Percentiles rank a stretch among this genome's conserved stretches.
Conservation (phyloP, 495 filamentous ascomycete species). For the Aspergillus steynii region DNA sequence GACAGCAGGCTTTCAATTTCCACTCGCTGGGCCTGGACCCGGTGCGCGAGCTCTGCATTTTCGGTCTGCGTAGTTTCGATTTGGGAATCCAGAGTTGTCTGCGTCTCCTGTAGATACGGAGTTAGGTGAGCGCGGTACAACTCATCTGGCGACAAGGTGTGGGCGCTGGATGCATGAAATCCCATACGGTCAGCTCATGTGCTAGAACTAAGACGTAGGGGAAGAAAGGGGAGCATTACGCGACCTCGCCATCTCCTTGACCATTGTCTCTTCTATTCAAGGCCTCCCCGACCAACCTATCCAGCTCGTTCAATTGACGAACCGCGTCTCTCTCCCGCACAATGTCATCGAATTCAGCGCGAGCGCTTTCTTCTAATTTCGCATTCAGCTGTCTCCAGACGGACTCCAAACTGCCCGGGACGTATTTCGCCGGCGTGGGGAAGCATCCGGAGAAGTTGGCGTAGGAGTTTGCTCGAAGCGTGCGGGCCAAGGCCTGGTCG, state of each 20-base stretch:
- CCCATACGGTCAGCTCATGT: background rate
- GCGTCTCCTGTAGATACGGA: conserved; percentile 63
- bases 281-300: conserved; percentile 72
- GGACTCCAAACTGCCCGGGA: conserved; percentile 63
- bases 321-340: conserved; percentile 70
- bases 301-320: conserved; percentile 75
- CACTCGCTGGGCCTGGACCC: conserved; percentile 63
- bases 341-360: conserved; percentile 75
- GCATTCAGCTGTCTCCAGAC: conserved; percentile 72
- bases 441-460: conserved; percentile 85
- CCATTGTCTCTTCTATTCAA: conserved; percentile 53
- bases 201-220: conserved; percentile 3
- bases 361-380: conserved; percentile 60
- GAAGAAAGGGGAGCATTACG: conserved; percentile 35
- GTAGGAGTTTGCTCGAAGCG: conserved; percentile 71
- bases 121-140: conserved; percentile 70
- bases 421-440: conserved; percentile 73
- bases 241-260: conserved; percentile 26
- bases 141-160: conserved; percentile 67
- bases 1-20: conserved; percentile 71
- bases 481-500: conserved; percentile 64
- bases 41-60: conserved; percentile 63
- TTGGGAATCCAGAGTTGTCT: conserved; percentile 58
- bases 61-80: conserved; percentile 61
- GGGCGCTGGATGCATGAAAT: conserved; percentile 53